These are phyloP conservation scores for Metschnikowia santaceciliae DNA, from an alignment of 805 yeast genomes.

Conservation along the genomic window DNA sequence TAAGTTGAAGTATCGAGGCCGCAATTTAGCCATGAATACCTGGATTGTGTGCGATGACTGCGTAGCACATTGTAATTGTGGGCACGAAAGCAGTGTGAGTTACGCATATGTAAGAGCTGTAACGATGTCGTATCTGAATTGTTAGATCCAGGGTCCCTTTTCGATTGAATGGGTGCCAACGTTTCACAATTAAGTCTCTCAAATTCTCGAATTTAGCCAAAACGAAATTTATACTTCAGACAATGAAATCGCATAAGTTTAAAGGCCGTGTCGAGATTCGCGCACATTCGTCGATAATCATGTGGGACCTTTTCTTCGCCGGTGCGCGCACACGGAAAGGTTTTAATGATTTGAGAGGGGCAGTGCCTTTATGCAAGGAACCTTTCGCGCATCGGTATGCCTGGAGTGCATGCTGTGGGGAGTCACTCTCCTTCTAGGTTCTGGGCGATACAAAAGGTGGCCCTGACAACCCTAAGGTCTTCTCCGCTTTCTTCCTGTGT, in stretches of 20 bases:
- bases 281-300: background rate
- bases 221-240: background rate
- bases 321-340: background rate
- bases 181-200: too few relatives aligned
- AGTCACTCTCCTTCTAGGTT: background rate
- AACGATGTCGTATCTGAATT: too few relatives aligned
- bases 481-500: background rate
- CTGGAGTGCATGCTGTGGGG: constrained; percentile 4
- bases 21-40: background rate
- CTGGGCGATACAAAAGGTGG: constrained; percentile 1
- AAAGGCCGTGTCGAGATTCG: background rate
- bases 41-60: background rate
- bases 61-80: background rate
- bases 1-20: background rate
- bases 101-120: too few relatives aligned
- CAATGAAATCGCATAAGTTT: background rate
- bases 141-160: too few relatives aligned
- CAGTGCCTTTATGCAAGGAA: background rate
- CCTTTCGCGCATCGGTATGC: background rate
- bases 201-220: too few relatives aligned
- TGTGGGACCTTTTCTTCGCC: background rate
- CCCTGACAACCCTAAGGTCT: background rate
- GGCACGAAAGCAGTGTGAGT: too few relatives aligned
- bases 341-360: background rate
- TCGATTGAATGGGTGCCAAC: too few relatives aligned